Conservation (phyloP, 176 grass and related monocot genomes). For the Cenchrus fungigraminus region DNA sequence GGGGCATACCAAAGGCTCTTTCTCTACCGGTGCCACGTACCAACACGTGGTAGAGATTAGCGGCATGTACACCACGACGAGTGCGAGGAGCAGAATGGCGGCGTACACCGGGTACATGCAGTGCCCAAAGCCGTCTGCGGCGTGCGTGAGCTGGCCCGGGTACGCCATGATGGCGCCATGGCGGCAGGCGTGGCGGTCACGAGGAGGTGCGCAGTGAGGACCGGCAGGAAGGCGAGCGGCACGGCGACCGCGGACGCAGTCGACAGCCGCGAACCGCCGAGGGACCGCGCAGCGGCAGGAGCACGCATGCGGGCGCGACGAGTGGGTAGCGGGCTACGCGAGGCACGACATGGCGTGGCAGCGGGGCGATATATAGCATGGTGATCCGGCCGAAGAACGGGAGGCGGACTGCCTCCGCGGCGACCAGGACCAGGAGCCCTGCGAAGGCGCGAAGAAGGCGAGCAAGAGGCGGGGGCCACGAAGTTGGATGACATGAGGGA, state of each 20-base stretch:
- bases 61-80: conserved; percentile 42
- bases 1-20: too few species aligned
- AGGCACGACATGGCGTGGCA: conserved; percentile 37
- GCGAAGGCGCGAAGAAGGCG: conserved; percentile 33
- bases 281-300: conserved; percentile 45
- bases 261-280: not conserved
- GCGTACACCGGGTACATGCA: conserved; percentile 51
- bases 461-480: conserved; percentile 39
- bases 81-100: conserved; percentile 34
- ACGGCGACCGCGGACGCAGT: not conserved
- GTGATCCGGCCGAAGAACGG: conserved; percentile 16
- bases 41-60: conserved; percentile 47
- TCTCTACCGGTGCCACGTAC: not conserved
- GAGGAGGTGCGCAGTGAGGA: conserved; percentile 29
- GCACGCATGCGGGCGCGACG: conserved; percentile 22
- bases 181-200: conserved; percentile 10
- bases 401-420: conserved; percentile 33
- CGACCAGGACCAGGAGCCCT: conserved; percentile 6
- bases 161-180: not conserved
- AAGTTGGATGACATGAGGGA: not conserved
- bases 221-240: conserved; percentile 42
- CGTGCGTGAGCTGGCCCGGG: conserved; percentile 17
- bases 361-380: not conserved
- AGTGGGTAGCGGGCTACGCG: conserved; percentile 16
- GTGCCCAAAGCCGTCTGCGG: conserved; percentile 7